phyloP scores from a whole-genome alignment of 805 yeast genomes.

The Sugiyamaella boreocaroliniensis region DNA sequence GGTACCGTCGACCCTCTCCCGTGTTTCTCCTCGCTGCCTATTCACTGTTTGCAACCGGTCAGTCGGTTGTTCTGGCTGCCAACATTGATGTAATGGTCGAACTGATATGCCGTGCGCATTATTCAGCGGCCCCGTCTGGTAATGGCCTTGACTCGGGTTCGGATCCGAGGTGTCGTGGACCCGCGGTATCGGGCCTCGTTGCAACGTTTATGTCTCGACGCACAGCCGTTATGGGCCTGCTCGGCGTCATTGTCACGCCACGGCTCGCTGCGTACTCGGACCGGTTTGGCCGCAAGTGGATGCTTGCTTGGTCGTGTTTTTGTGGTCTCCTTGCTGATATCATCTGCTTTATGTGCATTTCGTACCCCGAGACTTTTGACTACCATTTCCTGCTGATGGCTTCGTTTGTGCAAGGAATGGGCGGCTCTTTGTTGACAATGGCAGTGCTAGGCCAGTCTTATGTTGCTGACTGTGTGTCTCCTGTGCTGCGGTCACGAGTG shows the following conservation, averaged over 20 bases:
- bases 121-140: constrained; percentile 2
- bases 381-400: constrained; percentile 37
- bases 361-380: constrained; percentile 15
- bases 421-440: constrained; percentile 59
- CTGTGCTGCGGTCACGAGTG: constrained; percentile 42
- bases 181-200: constrained; percentile 18
- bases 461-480: constrained; percentile 64
- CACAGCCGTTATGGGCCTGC: constrained; percentile 9
- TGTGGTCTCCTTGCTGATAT: constrained; percentile 14
- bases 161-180: constrained; percentile 19
- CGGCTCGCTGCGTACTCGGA: constrained; percentile 61
- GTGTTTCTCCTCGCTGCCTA: constrained; percentile 8
- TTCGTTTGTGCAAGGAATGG: constrained; percentile 41
- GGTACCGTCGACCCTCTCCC: constrained; percentile 8
- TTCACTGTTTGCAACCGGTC: constrained; percentile 14
- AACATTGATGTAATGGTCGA: constrained; percentile 19
- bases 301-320: constrained; percentile 30
- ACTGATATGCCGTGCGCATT: constrained; percentile 19
- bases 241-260: constrained; percentile 19
- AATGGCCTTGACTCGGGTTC: neutral
- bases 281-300: constrained; percentile 51
- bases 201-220: constrained; percentile 16
- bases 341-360: constrained; percentile 13
- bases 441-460: constrained; percentile 61
- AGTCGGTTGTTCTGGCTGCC: constrained; percentile 15